Conservation (phyloP, 2,329 filamentous ascomycete genomes). For the Aspergillus unguis region DNA sequence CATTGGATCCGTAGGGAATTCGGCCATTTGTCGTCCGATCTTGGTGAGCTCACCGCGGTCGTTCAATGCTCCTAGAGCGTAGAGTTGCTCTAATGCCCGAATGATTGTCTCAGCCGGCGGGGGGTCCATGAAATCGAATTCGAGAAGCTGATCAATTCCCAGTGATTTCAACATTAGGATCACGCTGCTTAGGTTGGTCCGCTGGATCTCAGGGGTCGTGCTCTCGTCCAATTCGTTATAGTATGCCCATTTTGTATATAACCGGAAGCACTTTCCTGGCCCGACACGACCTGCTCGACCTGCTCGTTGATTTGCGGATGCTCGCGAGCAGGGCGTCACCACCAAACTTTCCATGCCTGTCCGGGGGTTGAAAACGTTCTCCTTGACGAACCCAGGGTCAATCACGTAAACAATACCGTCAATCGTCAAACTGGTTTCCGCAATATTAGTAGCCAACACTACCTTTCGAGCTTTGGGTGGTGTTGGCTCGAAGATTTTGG, state of each 20-base stretch:
- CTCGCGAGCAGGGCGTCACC: conserved; percentile 85
- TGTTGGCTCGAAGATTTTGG: conserved; percentile 91
- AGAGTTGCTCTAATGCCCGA: conserved; percentile 82
- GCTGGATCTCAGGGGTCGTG: conserved; percentile 88
- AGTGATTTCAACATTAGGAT: conserved; percentile 84
- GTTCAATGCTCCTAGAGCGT: conserved; percentile 84
- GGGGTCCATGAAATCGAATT: conserved; percentile 95
- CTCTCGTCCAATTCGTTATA: conserved; percentile 93
- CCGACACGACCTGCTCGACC: conserved; percentile 90
- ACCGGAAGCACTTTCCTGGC: conserved; percentile 85
- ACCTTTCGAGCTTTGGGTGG: conserved; percentile 83
- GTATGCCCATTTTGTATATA: conserved; percentile 92
- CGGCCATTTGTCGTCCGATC: conserved; percentile 87
- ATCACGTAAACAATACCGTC: conserved; percentile 96
- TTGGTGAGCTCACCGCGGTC: conserved; percentile 86
- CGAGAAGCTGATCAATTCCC: conserved; percentile 85
- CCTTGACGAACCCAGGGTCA: conserved; percentile 91
- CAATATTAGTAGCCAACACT: conserved; percentile 93
- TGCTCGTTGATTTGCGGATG: conserved; percentile 87
- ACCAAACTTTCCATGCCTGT: conserved; percentile 91
- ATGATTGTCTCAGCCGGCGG: conserved; percentile 88
- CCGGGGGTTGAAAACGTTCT: conserved; percentile 86
- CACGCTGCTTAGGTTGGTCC: conserved; percentile 80
- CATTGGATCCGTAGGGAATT: conserved; percentile 91
- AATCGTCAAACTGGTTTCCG: conserved; percentile 91